Percentiles rank a stretch among this genome's conserved stretches.
Evolutionary conservation across 2,329 filamentous ascomycete species (phyloP).

Genomic region (Hypoxylon sp.): DNA sequence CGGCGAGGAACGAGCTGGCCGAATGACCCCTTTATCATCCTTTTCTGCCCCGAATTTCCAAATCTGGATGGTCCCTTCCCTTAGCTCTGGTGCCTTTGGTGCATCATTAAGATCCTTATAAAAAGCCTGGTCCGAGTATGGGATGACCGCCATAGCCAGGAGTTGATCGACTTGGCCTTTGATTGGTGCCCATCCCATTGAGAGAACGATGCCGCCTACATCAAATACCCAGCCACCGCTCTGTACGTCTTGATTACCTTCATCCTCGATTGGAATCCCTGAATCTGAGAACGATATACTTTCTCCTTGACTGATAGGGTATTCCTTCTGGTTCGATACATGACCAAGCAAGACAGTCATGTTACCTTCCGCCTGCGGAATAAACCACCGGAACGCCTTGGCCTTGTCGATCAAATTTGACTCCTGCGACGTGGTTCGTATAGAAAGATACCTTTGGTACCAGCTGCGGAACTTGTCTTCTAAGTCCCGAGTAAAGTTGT

Average conservation of each 20-base stretch:
- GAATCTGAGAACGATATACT: slow-evolving; percentile 48
- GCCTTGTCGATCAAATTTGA: slow-evolving; percentile 45
- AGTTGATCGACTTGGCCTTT: slow-evolving; percentile 60
- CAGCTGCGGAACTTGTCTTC: slow-evolving; percentile 47
- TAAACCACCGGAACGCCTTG: slow-evolving; percentile 47
- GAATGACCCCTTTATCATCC: slow-evolving; percentile 52
- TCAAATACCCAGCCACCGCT: slow-evolving; percentile 67
- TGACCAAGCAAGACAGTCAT: slow-evolving; percentile 50
- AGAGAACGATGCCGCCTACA: slow-evolving; percentile 66
- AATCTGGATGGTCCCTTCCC: slow-evolving; percentile 66
- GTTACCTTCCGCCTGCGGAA: slow-evolving; percentile 45
- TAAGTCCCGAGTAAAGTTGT: slow-evolving; percentile 45
- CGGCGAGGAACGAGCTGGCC: slow-evolving; percentile 57
- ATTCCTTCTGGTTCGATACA: slow-evolving; percentile 48
- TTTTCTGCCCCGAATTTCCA: slow-evolving; percentile 62
- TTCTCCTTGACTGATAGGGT: slow-evolving; percentile 47
- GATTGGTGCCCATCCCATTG: slow-evolving; percentile 67
- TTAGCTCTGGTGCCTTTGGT: slow-evolving; percentile 57
- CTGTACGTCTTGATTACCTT: slow-evolving; percentile 30
- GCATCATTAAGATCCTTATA: slow-evolving; percentile 59
- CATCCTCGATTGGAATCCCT: slow-evolving; percentile 45
- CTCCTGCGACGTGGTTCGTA: slow-evolving; percentile 39
- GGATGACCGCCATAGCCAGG: slow-evolving; percentile 67
- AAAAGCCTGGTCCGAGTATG: slow-evolving; percentile 65
- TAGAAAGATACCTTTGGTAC: slow-evolving; percentile 45